Percentiles rank a stretch among this genome's conserved stretches.
Evolutionary conservation across 1,139 yeast genomes (phyloP).

Genomic region (Suhomyces bribrorum): DNA sequence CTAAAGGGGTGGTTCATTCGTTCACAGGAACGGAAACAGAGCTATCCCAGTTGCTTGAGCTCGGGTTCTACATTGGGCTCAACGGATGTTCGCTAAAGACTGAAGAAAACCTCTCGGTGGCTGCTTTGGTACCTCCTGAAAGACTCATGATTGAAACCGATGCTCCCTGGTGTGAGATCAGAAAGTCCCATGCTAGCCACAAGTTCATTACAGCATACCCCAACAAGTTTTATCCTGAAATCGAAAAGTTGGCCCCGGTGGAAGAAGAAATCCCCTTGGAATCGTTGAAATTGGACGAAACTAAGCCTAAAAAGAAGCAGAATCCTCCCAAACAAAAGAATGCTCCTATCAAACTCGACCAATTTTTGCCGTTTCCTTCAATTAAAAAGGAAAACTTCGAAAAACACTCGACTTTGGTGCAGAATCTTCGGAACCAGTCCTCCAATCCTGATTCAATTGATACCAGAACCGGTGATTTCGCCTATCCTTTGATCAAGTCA

Average conservation of each 20-base stretch:
- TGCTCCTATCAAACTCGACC: constrained; percentile 36
- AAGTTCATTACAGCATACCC: constrained; percentile 56
- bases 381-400: constrained; percentile 64
- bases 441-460: constrained; percentile 15
- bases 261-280: constrained; percentile 1
- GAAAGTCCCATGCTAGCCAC: constrained; percentile 79
- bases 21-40: constrained; percentile 85
- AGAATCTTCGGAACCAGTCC: constrained; percentile 13
- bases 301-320: constrained; percentile 8
- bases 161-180: constrained; percentile 97
- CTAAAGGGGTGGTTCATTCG: constrained; percentile 74
- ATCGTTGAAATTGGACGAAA: not conserved
- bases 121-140: constrained; percentile 63
- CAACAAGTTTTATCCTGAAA: constrained; percentile 53
- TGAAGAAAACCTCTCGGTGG: constrained; percentile 69
- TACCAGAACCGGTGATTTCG: constrained; percentile 29
- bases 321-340: constrained; percentile 13
- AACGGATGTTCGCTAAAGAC: constrained; percentile 92
- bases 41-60: constrained; percentile 46
- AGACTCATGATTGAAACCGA: constrained; percentile 85
- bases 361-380: constrained; percentile 58
- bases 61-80: constrained; percentile 75
- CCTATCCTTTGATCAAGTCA: constrained; percentile 67
- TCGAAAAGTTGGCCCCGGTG: constrained; percentile 11
- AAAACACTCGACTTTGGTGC: constrained; percentile 19